Evolutionary conservation across 176 grass and related monocot genomes (phyloP), one percentile per base, ranked within the genome.

Genomic region (Eremochloa ophiuroides): DNA sequence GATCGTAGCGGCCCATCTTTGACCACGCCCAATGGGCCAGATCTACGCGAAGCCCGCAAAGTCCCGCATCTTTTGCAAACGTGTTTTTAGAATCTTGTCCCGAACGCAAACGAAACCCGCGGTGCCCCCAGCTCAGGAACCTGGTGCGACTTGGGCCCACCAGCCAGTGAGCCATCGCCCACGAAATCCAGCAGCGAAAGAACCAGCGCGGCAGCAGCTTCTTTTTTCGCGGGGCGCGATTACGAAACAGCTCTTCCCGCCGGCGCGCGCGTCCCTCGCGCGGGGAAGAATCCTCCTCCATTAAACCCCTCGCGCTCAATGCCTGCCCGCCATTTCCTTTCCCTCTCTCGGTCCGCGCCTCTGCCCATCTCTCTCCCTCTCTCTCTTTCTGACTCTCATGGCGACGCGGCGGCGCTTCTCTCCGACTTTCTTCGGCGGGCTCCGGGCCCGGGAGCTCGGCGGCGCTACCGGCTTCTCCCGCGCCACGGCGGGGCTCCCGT

Each of bases 361-460:
- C 34, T 35, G 34, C 13, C 48, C 12, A 38, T 28, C 9, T 16
- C 9, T 46, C 78, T n/a, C 40, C 20, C 59, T 31, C 43, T 80
- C 62, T 76, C 78, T 78, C 59, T 69, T 40, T 47, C 27, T 12
- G 56, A 27, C 59, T 47, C 35, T 20, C 27, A 95, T 94, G 95
- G 88, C 80, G 78, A 68, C 10, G 72, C 80, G 84, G 82, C 74
- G 26, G 71, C 82, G 48, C 62, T 18, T 71, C 31, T 77, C 82
- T 23, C 63, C 64, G 6, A 85, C 94, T 53, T 98, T 98, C 88
- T 93, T 98, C 84, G 82, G 77, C 27, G 88, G 86, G 65, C 90
- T 98, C 53, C 66, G 71, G 10, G 25, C 66, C 9, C 77, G 95
- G 79, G 95, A 95, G 90, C 84, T 95, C 61, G 46, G 88, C 46